These are phyloP conservation scores for Coccomyxa sp. DNA, from an alignment of 139 green algal species.

Conservation along the genomic window DNA sequence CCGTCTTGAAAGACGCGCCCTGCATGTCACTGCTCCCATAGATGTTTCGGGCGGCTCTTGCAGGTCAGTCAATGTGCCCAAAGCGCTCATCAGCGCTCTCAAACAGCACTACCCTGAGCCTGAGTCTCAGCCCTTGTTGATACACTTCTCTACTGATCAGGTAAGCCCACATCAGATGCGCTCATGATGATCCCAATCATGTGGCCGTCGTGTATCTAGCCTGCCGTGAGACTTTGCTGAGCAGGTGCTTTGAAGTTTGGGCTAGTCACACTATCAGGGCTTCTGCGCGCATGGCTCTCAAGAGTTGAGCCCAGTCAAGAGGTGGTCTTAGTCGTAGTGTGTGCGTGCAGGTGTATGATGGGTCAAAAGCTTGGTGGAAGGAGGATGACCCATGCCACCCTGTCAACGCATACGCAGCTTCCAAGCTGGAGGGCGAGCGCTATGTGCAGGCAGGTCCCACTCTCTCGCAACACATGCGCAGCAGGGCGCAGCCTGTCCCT, in stretches of 20 bases:
- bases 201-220: background rate
- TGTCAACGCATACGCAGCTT: slow-evolving; percentile 59
- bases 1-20: background rate
- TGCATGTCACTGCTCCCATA: background rate
- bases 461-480: no score
- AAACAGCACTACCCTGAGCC: slow-evolving; percentile 1
- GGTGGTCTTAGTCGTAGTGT: background rate
- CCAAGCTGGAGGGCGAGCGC: slow-evolving; percentile 52
- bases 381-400: slow-evolving; percentile 41
- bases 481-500: no score
- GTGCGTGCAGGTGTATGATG: slow-evolving; percentile 45
- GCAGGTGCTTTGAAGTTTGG: background rate
- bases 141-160: slow-evolving; percentile 78
- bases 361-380: slow-evolving; percentile 22
- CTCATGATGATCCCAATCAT: background rate
- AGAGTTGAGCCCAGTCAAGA: background rate
- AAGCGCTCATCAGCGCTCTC: slow-evolving; percentile 33
- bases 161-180: slow-evolving; percentile 5
- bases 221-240: no score
- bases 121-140: slow-evolving; percentile 38
- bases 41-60: background rate
- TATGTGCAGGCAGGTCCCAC: slow-evolving; percentile 36
- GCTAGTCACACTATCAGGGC: background rate
- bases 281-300: background rate
- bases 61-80: slow-evolving; percentile 50